A percentile compares a stretch with the other conserved stretches of the same genome.
Evolutionary conservation across 139 green algal genomes (phyloP).

Genomic region (Edaphochlamys debaryana): DNA sequence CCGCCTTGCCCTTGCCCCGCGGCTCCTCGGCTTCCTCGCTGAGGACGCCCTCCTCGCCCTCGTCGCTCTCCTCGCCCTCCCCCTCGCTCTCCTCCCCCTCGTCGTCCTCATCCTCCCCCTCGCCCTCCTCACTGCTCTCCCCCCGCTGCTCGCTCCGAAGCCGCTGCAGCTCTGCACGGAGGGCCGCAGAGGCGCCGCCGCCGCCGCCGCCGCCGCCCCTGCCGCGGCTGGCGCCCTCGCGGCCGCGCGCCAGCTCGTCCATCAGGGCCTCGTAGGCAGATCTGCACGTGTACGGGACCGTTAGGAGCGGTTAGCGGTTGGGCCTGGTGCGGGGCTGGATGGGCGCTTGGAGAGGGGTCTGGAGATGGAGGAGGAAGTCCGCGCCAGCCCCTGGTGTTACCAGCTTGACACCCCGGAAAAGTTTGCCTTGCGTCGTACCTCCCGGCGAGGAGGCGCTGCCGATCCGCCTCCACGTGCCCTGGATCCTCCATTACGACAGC

Average conservation of each 20-base stretch:
- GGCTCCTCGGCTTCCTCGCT: neutral
- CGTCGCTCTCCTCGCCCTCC: too few species aligned
- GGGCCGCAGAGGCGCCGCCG: neutral
- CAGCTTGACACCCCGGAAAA: too few species aligned
- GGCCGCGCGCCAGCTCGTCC: slow-evolving; percentile 7
- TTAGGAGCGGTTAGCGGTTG: neutral
- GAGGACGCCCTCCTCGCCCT: neutral
- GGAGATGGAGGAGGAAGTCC: too few species aligned
- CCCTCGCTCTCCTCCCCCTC: neutral
- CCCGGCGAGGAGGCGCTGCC: slow-evolving; percentile 8
- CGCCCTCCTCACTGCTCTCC: neutral
- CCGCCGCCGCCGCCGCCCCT: neutral
- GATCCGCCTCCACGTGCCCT: neutral
- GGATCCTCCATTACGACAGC: neutral
- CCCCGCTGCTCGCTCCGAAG: slow-evolving; percentile 28
- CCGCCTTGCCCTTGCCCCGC: neutral
- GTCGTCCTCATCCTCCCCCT: neutral
- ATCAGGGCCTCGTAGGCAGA: slow-evolving; percentile 24
- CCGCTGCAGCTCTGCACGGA: neutral
- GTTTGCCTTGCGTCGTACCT: neutral
- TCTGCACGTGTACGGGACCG: neutral
- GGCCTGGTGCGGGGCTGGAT: too few species aligned
- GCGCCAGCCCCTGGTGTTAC: too few species aligned
- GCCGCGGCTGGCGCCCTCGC: neutral
- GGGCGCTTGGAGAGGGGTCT: too few species aligned